Evolutionary conservation across 2,329 filamentous ascomycete genomes (phyloP).

Genomic region (Hypomyces perniciosus): DNA sequence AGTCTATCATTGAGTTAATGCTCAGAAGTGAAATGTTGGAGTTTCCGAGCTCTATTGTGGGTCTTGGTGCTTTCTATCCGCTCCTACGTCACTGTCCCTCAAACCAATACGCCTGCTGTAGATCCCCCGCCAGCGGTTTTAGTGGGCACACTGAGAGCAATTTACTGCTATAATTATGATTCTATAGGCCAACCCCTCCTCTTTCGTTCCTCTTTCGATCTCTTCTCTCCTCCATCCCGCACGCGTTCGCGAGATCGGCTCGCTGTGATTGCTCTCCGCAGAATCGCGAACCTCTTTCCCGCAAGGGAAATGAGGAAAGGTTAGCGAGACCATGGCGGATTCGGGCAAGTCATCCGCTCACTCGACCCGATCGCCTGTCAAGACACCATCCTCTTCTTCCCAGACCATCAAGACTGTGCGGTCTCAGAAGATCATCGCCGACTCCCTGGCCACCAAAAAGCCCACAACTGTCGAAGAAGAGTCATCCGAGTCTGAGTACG

Average conservation of each 20-base stretch:
- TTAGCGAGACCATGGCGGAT: slow-evolving; percentile 38
- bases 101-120: no score
- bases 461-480: slow-evolving; percentile 25
- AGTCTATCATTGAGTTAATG: no score
- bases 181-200: neutral
- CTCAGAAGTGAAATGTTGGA: no score
- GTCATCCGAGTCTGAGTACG: slow-evolving; percentile 30
- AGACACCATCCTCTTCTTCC: slow-evolving; percentile 6
- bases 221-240: slow-evolving; percentile 2
- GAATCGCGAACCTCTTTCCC: slow-evolving; percentile 13
- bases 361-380: slow-evolving; percentile 28
- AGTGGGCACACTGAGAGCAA: no score
- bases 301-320: slow-evolving; percentile 25
- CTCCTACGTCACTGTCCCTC: no score
- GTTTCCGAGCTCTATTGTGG: no score
- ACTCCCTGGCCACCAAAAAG: slow-evolving; percentile 23
- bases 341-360: slow-evolving; percentile 28
- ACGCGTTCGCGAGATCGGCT: slow-evolving; percentile 5
- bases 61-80: no score
- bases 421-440: slow-evolving; percentile 46
- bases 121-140: no score
- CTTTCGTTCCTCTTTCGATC: neutral
- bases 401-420: slow-evolving; percentile 33
- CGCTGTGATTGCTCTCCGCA: slow-evolving; percentile 6
- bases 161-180: neutral